Evolutionary conservation across 441 rosid genomes (phyloP).

Genomic region (Eruca vesicaria): DNA sequence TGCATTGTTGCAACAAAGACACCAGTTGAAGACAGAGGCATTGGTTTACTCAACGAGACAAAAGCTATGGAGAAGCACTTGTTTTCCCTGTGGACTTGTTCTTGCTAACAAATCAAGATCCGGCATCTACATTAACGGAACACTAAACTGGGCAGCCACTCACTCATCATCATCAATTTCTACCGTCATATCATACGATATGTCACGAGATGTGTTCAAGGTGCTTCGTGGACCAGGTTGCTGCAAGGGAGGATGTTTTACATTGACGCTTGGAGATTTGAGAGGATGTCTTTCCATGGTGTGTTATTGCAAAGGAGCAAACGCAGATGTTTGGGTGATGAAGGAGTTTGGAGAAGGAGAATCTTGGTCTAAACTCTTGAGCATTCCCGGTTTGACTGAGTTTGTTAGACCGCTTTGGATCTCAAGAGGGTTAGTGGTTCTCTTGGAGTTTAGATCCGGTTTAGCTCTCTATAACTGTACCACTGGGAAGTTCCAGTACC

Average conservation of each 20-base stretch:
- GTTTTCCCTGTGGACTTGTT: slow-evolving; percentile 14
- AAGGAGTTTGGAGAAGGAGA: slow-evolving; percentile 27
- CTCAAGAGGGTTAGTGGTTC: slow-evolving; percentile 14
- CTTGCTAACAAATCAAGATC: slow-evolving; percentile 20
- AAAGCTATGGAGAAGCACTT: slow-evolving; percentile 25
- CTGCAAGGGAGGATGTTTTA: slow-evolving; percentile 27
- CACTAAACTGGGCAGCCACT: slow-evolving; percentile 31
- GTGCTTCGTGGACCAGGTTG: slow-evolving; percentile 2
- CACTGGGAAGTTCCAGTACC: slow-evolving; percentile 19
- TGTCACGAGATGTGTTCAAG: slow-evolving; percentile 22
- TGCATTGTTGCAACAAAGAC: slow-evolving; percentile 23
- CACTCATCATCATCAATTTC: slow-evolving; percentile 1
- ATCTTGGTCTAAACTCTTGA: slow-evolving; percentile 34
- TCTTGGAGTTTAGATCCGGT: slow-evolving; percentile 38
- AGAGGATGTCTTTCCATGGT: slow-evolving; percentile 24
- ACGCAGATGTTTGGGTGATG: slow-evolving; percentile 37
- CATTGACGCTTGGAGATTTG: slow-evolving; percentile 28
- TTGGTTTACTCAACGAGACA: slow-evolving; percentile 27
- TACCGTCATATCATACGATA: slow-evolving; percentile 31
- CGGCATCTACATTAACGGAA: slow-evolving; percentile 26
- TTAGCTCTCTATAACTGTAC: slow-evolving; percentile 30
- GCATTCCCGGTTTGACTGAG: slow-evolving; percentile 25
- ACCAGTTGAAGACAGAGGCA: not conserved
- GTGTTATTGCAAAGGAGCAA: slow-evolving; percentile 22
- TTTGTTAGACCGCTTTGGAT: slow-evolving; percentile 28